Conservation (phyloP, 73 alveolate genomes). For the Blepharisma japonicum region DNA sequence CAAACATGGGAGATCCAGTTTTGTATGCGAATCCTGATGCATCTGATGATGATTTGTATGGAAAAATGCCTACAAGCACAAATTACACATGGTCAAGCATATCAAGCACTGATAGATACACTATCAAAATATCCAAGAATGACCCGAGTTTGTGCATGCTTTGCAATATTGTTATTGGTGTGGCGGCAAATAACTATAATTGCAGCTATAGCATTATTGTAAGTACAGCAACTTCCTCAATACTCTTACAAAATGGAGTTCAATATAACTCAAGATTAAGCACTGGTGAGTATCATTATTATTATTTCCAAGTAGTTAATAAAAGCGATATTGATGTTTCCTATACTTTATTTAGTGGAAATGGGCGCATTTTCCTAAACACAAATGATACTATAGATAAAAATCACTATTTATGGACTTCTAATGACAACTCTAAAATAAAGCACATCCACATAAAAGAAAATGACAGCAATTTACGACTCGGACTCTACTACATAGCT, state of each 20-base stretch:
- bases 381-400: neutral
- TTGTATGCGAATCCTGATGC: neutral
- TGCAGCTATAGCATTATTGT: conserved; percentile 8
- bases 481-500: conserved; percentile 16
- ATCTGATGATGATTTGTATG: neutral
- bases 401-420: neutral
- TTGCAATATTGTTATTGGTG: neutral
- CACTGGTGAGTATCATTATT: neutral
- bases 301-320: neutral
- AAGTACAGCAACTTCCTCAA: neutral
- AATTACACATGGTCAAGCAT: neutral
- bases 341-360: neutral
- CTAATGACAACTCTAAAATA: neutral
- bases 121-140: neutral
- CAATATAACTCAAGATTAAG: neutral
- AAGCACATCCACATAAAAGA: neutral
- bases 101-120: neutral
- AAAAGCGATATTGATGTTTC: neutral
- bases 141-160: neutral
- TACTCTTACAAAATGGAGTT: conserved; percentile 16
- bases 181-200: neutral
- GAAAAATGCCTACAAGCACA: neutral
- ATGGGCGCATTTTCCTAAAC: neutral
- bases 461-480: neutral
- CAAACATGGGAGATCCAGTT: conserved; percentile 12